phyloP scores from a whole-genome alignment of 164 flowering plant genomes.

The Berberis thunbergii region DNA sequence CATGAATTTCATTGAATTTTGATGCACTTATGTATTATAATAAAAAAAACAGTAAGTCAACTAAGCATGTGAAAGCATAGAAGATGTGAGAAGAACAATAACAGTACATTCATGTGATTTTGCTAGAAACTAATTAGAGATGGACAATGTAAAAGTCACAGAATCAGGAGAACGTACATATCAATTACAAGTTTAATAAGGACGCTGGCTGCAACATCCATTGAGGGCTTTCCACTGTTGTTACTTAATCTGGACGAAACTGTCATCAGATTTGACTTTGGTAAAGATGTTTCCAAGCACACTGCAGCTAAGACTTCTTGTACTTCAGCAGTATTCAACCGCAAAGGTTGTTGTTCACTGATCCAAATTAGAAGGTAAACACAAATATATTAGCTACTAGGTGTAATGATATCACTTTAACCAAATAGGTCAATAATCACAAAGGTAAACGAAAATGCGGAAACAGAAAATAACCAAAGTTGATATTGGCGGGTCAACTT shows the following conservation, averaged over 20 bases:
- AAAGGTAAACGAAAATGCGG: no score
- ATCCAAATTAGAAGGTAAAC: slow-evolving; percentile 11
- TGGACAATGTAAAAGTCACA: slow-evolving; percentile 4
- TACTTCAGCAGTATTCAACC: slow-evolving; percentile 81
- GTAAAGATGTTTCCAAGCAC: slow-evolving; percentile 64
- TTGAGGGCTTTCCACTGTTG: slow-evolving; percentile 67
- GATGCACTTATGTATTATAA: not conserved
- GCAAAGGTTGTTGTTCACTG: slow-evolving; percentile 97
- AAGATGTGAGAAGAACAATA: not conserved
- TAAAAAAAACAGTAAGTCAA: not conserved
- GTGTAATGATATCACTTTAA: no score
- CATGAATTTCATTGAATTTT: not conserved
- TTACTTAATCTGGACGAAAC: slow-evolving; percentile 64
- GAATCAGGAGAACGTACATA: slow-evolving; percentile 62
- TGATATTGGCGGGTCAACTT: no score
- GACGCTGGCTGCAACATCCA: slow-evolving; percentile 97
- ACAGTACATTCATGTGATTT: not conserved
- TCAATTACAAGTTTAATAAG: slow-evolving; percentile 96
- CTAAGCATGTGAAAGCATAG: not conserved
- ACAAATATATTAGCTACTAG: no score
- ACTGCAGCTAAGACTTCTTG: slow-evolving; percentile 90
- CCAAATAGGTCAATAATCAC: no score
- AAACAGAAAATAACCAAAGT: no score
- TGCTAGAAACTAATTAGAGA: not conserved
- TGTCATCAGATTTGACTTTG: slow-evolving; percentile 47